Conservation (phyloP, 2,329 filamentous ascomycete species). For the Aspergillus felis region DNA sequence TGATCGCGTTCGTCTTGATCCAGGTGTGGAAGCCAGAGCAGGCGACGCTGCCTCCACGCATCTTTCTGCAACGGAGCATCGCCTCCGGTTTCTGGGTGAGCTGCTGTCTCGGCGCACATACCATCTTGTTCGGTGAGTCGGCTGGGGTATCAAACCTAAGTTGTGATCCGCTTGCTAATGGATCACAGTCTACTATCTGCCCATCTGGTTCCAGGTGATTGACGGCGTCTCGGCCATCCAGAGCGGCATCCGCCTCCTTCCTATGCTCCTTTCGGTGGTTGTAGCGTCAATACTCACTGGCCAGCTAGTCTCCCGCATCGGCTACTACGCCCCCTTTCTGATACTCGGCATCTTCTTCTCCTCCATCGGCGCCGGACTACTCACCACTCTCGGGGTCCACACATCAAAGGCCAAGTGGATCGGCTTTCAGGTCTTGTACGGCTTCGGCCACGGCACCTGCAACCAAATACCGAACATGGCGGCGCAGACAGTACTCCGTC, state of each 20-base stretch:
- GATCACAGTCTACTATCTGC: conserved; percentile 32
- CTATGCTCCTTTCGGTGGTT: conserved; percentile 31
- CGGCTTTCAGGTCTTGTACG: conserved; percentile 33
- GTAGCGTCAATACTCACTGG: conserved; percentile 32
- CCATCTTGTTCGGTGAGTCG: background rate
- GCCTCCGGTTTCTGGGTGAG: conserved; percentile 1
- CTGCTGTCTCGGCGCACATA: conserved; percentile 5
- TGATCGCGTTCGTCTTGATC: conserved; percentile 19
- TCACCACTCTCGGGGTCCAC: conserved; percentile 36
- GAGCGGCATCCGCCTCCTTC: conserved; percentile 41
- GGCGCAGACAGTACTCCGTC: conserved; percentile 29
- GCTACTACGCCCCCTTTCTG: conserved; percentile 38
- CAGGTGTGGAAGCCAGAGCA: conserved; percentile 22
- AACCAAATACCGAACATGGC: conserved; percentile 34
- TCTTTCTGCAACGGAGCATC: conserved; percentile 18
- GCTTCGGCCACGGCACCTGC: conserved; percentile 32
- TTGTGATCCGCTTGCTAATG: background rate
- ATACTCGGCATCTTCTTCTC: conserved; percentile 29
- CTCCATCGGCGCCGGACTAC: conserved; percentile 38
- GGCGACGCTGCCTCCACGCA: conserved; percentile 27
- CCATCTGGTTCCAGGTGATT: conserved; percentile 48
- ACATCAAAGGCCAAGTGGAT: conserved; percentile 35
- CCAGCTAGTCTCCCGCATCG: conserved; percentile 24
- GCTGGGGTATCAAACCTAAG: background rate
- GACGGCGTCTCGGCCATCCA: conserved; percentile 40